Conservation (phyloP, 345 rosid genomes). For the Rhizophora mangle region DNA sequence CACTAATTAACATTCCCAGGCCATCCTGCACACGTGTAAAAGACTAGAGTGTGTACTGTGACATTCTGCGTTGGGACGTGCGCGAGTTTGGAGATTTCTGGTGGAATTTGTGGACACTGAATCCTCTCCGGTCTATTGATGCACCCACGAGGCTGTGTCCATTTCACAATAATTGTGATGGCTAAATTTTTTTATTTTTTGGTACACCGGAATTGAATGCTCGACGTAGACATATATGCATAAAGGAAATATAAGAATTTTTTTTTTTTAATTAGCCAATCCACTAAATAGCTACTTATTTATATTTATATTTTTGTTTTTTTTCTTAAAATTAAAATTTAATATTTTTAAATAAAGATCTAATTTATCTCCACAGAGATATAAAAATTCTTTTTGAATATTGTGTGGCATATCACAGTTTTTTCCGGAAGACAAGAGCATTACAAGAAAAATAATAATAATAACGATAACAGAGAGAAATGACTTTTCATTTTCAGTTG, state of each 20-base stretch:
- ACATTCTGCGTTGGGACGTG: background rate
- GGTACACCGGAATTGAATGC: background rate
- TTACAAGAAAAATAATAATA: background rate
- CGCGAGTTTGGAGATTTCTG: slow-evolving; percentile 13
- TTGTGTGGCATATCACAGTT: background rate
- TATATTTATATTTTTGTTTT: no score
- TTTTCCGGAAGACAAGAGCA: slow-evolving; percentile 12
- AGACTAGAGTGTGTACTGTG: background rate
- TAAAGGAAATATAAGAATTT: no score
- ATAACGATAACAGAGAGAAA: no score
- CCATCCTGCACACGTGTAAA: background rate
- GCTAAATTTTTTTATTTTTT: background rate
- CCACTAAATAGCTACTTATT: no score
- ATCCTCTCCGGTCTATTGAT: background rate
- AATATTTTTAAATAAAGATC: no score
- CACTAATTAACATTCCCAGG: background rate
- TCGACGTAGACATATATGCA: no score
- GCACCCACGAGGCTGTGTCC: background rate
- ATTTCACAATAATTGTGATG: background rate
- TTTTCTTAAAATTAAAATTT: no score
- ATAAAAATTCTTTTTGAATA: no score
- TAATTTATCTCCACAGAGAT: no score
- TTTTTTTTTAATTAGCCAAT: no score
- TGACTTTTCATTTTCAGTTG: background rate
- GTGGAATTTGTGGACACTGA: slow-evolving; percentile 17